phyloP scores from a whole-genome alignment of 23 red algal species.

The Cyanidioschyzon merolae region DNA sequence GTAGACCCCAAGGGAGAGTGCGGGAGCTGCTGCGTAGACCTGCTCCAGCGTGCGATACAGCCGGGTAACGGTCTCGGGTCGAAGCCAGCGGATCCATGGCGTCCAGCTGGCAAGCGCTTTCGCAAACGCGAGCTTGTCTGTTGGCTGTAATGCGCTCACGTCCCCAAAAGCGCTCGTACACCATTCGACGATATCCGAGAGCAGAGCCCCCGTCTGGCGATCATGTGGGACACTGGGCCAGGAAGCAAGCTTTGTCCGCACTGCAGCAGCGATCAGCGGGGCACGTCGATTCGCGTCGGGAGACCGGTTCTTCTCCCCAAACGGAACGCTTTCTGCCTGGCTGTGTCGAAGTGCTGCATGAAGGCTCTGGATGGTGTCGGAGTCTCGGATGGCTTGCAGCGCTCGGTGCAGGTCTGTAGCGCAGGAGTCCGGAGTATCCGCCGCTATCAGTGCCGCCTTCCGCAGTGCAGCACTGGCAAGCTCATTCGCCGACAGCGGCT shows the following conservation, averaged over 20 bases:
- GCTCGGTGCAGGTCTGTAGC: no score
- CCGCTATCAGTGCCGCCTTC: no score
- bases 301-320: no score
- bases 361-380: background rate
- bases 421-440: no score
- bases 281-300: no score
- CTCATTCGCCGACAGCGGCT: no score
- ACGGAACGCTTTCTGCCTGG: no score
- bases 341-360: background rate
- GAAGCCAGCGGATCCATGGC: background rate
- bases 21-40: background rate
- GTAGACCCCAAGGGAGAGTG: background rate
- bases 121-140: background rate
- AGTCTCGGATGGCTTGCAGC: background rate
- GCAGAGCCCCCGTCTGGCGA: background rate
- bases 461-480: no score
- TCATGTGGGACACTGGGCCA: background rate
- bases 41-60: conserved; percentile 7
- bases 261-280: background rate
- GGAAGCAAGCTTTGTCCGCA: background rate
- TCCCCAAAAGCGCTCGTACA: background rate
- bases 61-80: background rate
- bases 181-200: background rate
- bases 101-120: background rate
- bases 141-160: background rate